Conservation (phyloP, 345 rosid species). For the Salix purpurea region DNA sequence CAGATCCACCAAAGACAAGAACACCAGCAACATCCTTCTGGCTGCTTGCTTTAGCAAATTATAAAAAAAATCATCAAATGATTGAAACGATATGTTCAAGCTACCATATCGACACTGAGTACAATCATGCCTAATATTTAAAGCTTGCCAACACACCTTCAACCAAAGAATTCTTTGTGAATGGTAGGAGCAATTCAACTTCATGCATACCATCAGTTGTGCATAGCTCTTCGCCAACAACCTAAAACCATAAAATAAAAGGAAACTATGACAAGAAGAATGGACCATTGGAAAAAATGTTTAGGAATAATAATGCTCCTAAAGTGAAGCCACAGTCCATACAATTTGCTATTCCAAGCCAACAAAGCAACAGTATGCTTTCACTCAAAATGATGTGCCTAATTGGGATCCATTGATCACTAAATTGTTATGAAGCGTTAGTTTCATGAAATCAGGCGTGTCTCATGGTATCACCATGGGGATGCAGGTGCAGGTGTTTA, state of each 20-base stretch:
- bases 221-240: slow-evolving; percentile 52
- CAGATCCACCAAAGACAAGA: slow-evolving; percentile 55
- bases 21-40: slow-evolving; percentile 57
- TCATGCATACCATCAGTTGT: slow-evolving; percentile 57
- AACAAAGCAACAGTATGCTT: not conserved
- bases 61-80: slow-evolving; percentile 11
- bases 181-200: slow-evolving; percentile 69
- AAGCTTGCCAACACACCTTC: slow-evolving; percentile 44
- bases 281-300: not conserved
- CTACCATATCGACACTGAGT: not conserved
- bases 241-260: slow-evolving; percentile 33
- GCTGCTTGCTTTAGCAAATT: slow-evolving; percentile 53
- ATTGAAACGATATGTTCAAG: slow-evolving; percentile 17
- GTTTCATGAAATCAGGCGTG: not conserved
- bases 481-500: not conserved
- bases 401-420: not conserved
- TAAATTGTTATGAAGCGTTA: not conserved
- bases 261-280: not conserved
- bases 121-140: slow-evolving; percentile 2
- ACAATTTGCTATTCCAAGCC: not conserved
- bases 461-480: not conserved
- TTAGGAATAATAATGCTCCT: not conserved
- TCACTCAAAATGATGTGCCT: not conserved
- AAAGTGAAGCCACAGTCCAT: not conserved
- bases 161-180: slow-evolving; percentile 47